Evolutionary conservation across 768 basidiomycete species (phyloP), one percentile per base, ranked within the genome.

Genomic region (Cyclocybe aegerita): DNA sequence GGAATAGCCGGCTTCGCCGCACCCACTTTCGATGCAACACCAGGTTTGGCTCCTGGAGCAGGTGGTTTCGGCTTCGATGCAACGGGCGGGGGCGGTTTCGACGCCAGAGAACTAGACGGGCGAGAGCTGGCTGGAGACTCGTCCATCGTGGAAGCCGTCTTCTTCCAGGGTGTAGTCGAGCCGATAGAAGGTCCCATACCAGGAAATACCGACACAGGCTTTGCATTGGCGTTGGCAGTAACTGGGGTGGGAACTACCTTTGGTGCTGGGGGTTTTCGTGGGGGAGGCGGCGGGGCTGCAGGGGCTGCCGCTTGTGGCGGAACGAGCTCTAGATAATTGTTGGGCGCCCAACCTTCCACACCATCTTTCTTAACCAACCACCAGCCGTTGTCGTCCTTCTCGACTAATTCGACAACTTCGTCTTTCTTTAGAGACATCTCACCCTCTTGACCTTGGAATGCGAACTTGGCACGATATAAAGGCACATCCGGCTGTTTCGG

Each of bases 321-420:
- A 4, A 87, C 80, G 32, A 88, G 77, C 64, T 97, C 94, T 6
- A 96, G 83, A 62, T 94, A 97, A 66, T 93, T 94, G 57, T 87
- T 85, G 2, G 97, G 97, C 14, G 95, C 93, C 94, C 95, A 99
- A 10, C 93, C 97, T 64, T 98, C 93, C 12, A 73, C 70, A 2
- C 80, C 80, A 46, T 77, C 79, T 68, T 88, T 93, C 77, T 87
- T 90, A 49, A 98, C 88, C 31, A 97, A 77, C 96, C 97, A 98
- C 97, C 97, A 99, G 2, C 96, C 97, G 59, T 96, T 96, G 52
- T 94, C 84, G 55, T 94, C 86, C 63, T 97, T 93, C 73, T 96
- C 87, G 31, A 94, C 75, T 14, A 98, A 74, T 70, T 98, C 95
- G 1, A 98, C 90, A 2, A 90, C 50, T 53, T 98, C 97, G 60